A percentile compares a stretch with the other conserved stretches of the same genome.
Evolutionary conservation across 75 land plant species (phyloP).

Genomic region (Pinus taeda): DNA sequence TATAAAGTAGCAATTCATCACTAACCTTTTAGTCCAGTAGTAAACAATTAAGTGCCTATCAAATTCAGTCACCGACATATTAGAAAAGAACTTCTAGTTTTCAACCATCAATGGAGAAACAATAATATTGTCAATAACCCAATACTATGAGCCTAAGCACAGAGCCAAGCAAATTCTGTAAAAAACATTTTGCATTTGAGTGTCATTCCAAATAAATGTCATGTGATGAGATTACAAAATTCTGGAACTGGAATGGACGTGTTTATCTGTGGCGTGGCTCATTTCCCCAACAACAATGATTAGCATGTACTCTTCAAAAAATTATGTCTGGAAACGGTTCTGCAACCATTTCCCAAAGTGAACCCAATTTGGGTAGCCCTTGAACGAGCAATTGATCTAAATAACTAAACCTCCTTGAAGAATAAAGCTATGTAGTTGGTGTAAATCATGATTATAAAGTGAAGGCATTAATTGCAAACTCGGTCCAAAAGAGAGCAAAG

Average conservation of each 20-base stretch:
- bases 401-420: neutral
- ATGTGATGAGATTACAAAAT: neutral
- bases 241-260: neutral
- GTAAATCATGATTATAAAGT: neutral
- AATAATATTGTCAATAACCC: neutral
- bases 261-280: neutral
- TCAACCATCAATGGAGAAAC: neutral
- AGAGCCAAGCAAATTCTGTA: neutral
- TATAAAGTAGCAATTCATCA: neutral
- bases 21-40: neutral
- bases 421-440: neutral
- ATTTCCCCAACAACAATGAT: neutral
- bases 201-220: neutral
- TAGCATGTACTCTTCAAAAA: neutral
- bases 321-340: neutral
- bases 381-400: neutral
- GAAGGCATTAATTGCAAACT: neutral
- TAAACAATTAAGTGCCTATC: neutral
- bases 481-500: neutral
- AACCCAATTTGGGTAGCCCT: neutral
- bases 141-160: neutral
- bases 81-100: neutral
- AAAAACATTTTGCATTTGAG: neutral
- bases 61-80: neutral
- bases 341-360: neutral